Evolutionary conservation across 805 yeast species (phyloP).

Genomic region (Isabelozyma gotoi): DNA sequence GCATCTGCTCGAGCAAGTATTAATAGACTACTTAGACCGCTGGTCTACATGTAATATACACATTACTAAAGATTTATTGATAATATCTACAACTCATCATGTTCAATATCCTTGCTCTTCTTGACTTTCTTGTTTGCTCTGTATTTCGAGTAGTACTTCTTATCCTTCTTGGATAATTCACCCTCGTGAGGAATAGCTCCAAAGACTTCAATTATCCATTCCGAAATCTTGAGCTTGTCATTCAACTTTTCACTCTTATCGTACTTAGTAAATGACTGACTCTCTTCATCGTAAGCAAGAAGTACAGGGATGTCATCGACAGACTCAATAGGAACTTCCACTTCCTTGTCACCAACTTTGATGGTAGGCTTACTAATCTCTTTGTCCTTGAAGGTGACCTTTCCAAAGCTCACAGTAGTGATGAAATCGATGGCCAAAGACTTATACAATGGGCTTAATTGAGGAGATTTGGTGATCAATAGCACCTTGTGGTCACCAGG

Average conservation of each 20-base stretch:
- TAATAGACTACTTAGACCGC: no score
- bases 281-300: conserved; percentile 19
- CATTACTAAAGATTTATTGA: no score
- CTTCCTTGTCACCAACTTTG: conserved; percentile 12
- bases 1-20: no score
- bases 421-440: conserved; percentile 71
- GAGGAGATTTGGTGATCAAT: conserved; percentile 51
- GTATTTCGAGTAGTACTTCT: conserved; percentile 24
- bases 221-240: conserved; percentile 27
- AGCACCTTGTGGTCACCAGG: conserved; percentile 42
- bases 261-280: conserved; percentile 18
- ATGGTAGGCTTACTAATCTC: conserved; percentile 8
- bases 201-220: conserved; percentile 30
- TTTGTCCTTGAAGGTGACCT: conserved; percentile 30
- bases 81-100: conserved; percentile 24
- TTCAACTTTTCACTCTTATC: conserved; percentile 22
- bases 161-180: conserved; percentile 32
- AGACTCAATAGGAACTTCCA: conserved; percentile 17
- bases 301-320: conserved; percentile 25
- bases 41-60: no score
- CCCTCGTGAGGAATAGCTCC: conserved; percentile 36
- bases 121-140: conserved; percentile 25
- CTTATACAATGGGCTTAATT: conserved; percentile 56
- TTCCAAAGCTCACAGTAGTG: conserved; percentile 48
- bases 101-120: conserved; percentile 11